These are phyloP conservation scores for Coemansia sp. DNA, from an alignment of 192 early-diverging fungal species.

Conservation along the genomic window DNA sequence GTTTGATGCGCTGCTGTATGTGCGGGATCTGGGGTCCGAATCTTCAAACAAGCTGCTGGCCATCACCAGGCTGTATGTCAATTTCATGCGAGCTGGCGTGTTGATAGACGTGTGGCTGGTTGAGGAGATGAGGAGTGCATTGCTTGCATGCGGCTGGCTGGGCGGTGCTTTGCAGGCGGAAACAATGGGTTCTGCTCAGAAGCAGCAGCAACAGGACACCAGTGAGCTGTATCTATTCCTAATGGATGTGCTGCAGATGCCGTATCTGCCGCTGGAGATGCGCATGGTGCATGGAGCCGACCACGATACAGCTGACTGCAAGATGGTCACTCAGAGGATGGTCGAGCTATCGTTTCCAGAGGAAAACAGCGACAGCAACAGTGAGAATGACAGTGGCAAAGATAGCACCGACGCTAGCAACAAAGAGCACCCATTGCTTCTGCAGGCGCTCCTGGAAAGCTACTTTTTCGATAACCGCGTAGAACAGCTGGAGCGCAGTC, in stretches of 20 bases:
- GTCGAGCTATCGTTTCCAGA: slow-evolving; percentile 57
- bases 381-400: background rate
- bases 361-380: background rate
- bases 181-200: background rate
- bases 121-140: slow-evolving; percentile 54
- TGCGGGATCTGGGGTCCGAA: slow-evolving; percentile 49
- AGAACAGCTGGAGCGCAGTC: slow-evolving; percentile 39
- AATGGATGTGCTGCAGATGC: slow-evolving; percentile 63
- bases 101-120: slow-evolving; percentile 57
- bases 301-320: slow-evolving; percentile 62
- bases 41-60: slow-evolving; percentile 53
- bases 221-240: slow-evolving; percentile 72
- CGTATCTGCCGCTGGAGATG: slow-evolving; percentile 66
- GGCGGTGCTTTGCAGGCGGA: background rate
- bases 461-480: slow-evolving; percentile 67
- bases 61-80: slow-evolving; percentile 59
- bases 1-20: slow-evolving; percentile 62
- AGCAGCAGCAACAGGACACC: slow-evolving; percentile 62
- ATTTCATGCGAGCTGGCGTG: slow-evolving; percentile 62
- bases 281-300: slow-evolving; percentile 69
- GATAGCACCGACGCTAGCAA: background rate
- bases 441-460: slow-evolving; percentile 60
- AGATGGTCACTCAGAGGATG: slow-evolving; percentile 66
- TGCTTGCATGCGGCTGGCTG: slow-evolving; percentile 59
- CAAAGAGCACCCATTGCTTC: slow-evolving; percentile 22